Base-by-base conservation (phyloP, 2,329 filamentous ascomycete genomes). In the Colletotrichum lini region DNA sequence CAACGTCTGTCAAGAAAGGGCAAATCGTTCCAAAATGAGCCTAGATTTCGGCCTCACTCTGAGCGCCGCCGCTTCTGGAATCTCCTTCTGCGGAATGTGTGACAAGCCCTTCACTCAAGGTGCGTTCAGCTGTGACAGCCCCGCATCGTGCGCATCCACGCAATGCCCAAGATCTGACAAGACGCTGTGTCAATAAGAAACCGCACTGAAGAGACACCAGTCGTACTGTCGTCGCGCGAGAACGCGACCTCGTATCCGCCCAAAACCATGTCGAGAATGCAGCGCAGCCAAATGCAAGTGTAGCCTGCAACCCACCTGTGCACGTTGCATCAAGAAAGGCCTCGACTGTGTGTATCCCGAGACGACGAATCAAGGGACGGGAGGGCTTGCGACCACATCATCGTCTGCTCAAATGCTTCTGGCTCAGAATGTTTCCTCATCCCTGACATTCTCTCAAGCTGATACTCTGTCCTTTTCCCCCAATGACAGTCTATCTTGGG, bases 211-310 rank as follows among this genome's bases (percentile, higher is more conserved):
- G 3, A 56, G 70, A 16, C 70, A 72, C 23, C 38, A 50, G 18
- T 40, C 66, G 3, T 72, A 72, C 45, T 72, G 70, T 52, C 54
- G 61, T 6, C 66, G 61, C 10, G 21, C 60, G 38, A 47, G 44
- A 10, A 54, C 45, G 18, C 58, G 62, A 23, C 71, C 62, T 10
- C 62, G 45, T 4, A n/a, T 60, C 16, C 63, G 71, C 4, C 67
- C 67, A 12, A 66, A 59, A 44, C 62, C 71, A 16, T 73, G 71
- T 10, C 58, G 30, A 23, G 67, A 66, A 54, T 73, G 70, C 58
- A 70, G 56, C 18, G 47, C 38, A n/a, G 61, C 67, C 6, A 73
- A 72, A n/a, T 60, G 49, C 30, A 73, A 73, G 18, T 73, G 71
- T 40, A 67, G 45, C 42, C 59, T 73, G 3, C 47, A 71, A 9